phyloP scores from a whole-genome alignment of 805 yeast genomes.

The Candida suzukii region DNA sequence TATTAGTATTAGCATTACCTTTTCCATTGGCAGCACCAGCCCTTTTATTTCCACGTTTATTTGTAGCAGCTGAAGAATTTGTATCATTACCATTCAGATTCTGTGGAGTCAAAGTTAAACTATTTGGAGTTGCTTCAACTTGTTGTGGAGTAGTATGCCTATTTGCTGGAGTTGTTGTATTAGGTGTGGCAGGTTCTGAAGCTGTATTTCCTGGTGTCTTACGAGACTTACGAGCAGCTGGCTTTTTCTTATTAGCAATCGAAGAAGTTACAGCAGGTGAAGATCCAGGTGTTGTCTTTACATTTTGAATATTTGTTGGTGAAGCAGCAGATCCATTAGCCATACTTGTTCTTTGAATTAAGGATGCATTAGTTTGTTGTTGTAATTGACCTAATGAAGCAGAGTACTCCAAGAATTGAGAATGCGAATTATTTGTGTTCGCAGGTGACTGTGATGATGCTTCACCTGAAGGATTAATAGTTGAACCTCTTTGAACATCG shows the following conservation, averaged over 20 bases:
- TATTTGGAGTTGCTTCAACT: conserved; percentile 5
- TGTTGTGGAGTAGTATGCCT: conserved; percentile 18
- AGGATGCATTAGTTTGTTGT: conserved; percentile 10
- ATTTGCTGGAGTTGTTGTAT: conserved; percentile 24
- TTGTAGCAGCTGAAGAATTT: not conserved
- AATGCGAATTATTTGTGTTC: conserved; percentile 5
- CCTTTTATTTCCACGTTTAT: conserved; percentile 1
- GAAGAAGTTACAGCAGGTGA: conserved; percentile 1
- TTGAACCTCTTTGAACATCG: conserved; percentile 40
- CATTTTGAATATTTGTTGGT: not conserved
- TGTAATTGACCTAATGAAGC: conserved; percentile 14
- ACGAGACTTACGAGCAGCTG: conserved; percentile 17
- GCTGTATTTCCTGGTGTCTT: conserved; percentile 6
- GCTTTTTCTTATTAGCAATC: conserved; percentile 9
- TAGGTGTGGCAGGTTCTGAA: conserved; percentile 28
- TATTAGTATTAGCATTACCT: not conserved
- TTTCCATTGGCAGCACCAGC: conserved; percentile 3
- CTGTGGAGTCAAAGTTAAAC: conserved; percentile 3
- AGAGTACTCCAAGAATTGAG: conserved; percentile 17
- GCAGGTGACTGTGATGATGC: conserved; percentile 6
- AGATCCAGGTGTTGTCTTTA: conserved; percentile 1
- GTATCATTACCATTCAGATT: not conserved
- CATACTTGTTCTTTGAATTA: not conserved
- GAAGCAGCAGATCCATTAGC: not conserved
- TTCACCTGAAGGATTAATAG: conserved; percentile 7